Conservation (phyloP, 1,284 basidiomycete genomes). For the Malassezia nana region DNA sequence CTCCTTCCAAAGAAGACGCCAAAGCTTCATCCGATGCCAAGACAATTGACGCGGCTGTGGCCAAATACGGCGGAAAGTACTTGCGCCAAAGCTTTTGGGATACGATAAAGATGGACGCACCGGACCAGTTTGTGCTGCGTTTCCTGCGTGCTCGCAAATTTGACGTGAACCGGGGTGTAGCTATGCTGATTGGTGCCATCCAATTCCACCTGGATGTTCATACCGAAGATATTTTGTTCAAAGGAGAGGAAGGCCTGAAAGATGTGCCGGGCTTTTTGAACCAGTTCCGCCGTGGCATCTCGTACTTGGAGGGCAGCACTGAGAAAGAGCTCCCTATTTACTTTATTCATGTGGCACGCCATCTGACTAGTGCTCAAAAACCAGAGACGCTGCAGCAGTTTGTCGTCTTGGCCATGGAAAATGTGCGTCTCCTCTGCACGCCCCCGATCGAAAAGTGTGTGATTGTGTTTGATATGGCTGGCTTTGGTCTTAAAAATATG, state of each 20-base stretch:
- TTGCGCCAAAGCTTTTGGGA: constrained; percentile 35
- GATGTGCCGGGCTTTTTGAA: constrained; percentile 47
- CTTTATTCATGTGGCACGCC: constrained; percentile 47
- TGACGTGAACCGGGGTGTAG: constrained; percentile 46
- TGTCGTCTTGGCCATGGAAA: constrained; percentile 46
- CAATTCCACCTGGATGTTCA: constrained; percentile 48
- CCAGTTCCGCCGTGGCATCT: constrained; percentile 48
- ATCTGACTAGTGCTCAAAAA: constrained; percentile 47
- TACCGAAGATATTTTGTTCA: constrained; percentile 39
- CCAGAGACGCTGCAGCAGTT: constrained; percentile 45
- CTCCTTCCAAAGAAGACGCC: constrained; percentile 41
- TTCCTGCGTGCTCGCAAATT: constrained; percentile 48
- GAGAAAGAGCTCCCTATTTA: constrained; percentile 44
- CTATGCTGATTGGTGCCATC: constrained; percentile 44
- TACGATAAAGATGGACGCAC: constrained; percentile 34
- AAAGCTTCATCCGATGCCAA: constrained; percentile 36
- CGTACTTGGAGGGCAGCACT: constrained; percentile 47
- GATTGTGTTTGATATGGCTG: constrained; percentile 45
- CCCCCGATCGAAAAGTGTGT: constrained; percentile 44
- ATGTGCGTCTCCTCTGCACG: constrained; percentile 38
- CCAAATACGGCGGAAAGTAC: constrained; percentile 45
- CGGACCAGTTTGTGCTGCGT: constrained; percentile 42
- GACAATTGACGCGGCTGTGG: constrained; percentile 38
- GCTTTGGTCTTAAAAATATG: constrained; percentile 48
- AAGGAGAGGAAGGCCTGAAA: constrained; percentile 47